These are phyloP conservation scores for Wallacemonas sp. DNA, from an alignment of 208 protist genomes.

Conservation along the genomic window DNA sequence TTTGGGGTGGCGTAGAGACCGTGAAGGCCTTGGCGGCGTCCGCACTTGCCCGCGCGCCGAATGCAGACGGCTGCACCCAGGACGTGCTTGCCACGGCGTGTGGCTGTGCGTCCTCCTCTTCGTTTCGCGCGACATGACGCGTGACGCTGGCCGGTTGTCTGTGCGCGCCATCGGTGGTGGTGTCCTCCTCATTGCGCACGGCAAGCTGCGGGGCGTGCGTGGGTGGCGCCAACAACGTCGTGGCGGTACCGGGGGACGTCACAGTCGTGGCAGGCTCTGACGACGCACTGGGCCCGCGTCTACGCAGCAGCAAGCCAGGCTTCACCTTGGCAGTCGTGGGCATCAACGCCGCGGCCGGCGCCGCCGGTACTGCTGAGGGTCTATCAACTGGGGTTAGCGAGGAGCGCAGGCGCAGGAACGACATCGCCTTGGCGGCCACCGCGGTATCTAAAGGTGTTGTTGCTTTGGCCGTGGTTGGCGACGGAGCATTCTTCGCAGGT, in stretches of 20 bases:
- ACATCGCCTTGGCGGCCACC: not conserved
- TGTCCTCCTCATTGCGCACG: conserved; percentile 4
- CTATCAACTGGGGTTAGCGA: not conserved
- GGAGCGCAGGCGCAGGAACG: not conserved
- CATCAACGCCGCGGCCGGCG: too few relatives aligned
- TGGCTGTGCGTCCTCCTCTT: conserved; percentile 9
- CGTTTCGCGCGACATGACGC: conserved; percentile 6
- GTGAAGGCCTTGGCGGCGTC: not conserved
- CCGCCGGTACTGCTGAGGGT: not conserved
- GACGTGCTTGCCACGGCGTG: not conserved
- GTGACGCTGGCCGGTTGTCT: too few relatives aligned
- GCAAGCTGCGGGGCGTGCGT: not conserved
- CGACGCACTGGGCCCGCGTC: not conserved
- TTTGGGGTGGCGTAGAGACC: not conserved
- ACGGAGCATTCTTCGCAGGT: not conserved
- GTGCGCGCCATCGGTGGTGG: too few relatives aligned
- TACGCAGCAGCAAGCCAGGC: not conserved
- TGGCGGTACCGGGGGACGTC: too few relatives aligned
- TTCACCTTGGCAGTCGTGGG: not conserved
- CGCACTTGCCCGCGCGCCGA: not conserved
- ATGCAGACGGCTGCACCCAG: not conserved
- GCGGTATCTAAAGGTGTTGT: too few relatives aligned
- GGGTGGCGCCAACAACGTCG: not conserved
- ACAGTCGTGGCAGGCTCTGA: not conserved
- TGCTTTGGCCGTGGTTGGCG: too few relatives aligned